Conservation (phyloP, 805 yeast species). For the Kodamaea restingae region DNA sequence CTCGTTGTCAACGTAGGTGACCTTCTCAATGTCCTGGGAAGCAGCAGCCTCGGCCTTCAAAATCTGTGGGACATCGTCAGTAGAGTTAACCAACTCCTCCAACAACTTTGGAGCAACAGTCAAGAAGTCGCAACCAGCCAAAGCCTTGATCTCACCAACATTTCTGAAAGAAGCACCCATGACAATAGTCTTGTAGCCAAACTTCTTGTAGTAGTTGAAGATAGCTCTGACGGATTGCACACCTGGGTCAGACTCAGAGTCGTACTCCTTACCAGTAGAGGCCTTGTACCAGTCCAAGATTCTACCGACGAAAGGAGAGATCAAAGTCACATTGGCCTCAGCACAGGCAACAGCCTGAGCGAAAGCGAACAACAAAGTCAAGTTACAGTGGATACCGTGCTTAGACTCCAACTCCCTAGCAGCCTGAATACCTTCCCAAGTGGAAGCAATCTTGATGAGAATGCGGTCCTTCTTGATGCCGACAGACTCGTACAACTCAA, state of each 20-base stretch:
- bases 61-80: slow-evolving; percentile 73
- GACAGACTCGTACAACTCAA: slow-evolving; percentile 74
- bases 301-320: slow-evolving; percentile 99
- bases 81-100: slow-evolving; percentile 79
- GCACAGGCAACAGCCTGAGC: slow-evolving; percentile 99
- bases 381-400: slow-evolving; percentile 89
- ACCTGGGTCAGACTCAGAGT: slow-evolving; percentile 89
- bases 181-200: slow-evolving; percentile 92
- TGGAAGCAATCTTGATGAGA: slow-evolving; percentile 93
- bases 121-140: slow-evolving; percentile 95
- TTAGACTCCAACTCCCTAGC: slow-evolving; percentile 91
- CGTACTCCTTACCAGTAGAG: slow-evolving; percentile 82
- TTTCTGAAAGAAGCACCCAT: slow-evolving; percentile 99
- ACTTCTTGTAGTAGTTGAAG: slow-evolving; percentile 97
- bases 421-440: slow-evolving; percentile 99
- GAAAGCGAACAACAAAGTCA: slow-evolving; percentile 91
- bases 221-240: slow-evolving; percentile 82
- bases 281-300: slow-evolving; percentile 98
- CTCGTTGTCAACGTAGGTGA: slow-evolving; percentile 79
- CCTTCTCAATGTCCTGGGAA: slow-evolving; percentile 54
- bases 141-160: slow-evolving; percentile 88
- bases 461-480: slow-evolving; percentile 89
- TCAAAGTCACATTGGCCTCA: slow-evolving; percentile 92
- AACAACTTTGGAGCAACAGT: slow-evolving; percentile 92
- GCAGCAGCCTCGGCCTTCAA: slow-evolving; percentile 61